Base-by-base conservation (phyloP, 768 basidiomycete genomes). In the Agrocybe chaxingu region DNA sequence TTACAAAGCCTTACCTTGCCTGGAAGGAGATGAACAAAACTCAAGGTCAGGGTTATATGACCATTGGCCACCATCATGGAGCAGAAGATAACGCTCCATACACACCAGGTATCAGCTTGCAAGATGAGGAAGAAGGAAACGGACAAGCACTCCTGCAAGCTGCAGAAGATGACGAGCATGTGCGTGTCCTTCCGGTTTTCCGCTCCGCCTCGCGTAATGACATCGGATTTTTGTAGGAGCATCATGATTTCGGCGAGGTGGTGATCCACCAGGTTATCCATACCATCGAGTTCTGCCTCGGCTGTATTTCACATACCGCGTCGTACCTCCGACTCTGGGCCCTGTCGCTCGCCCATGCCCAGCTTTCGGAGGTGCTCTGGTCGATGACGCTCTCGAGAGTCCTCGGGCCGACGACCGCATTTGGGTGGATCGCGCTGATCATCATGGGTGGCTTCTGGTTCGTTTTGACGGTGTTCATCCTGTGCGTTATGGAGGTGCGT, bases 251-350 rank as follows among this genome's bases (percentile, higher is more conserved):
- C 68, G 76, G 93, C 63, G 97, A 99, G 68, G 82, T 97, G 51
- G 82, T 97, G 18, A 90, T 98, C 52, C 96, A 99, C 70, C 97
- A 99, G 68, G 77, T 97, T 54, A 99, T 99, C 62, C 97, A 98
- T 70, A 96, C 94, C 19, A 98, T 99, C 69, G 97, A 99, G 72
- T 99, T 98, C 71, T 99, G 97, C 66, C 83, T 99, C 32, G 97
- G 96, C 6, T 98, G 96, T 68, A 98, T 98, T 62, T 98, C 96
- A 56, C 96, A 98, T 68, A 98, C 96, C 1, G 92, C 92, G 9
- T 92, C 89, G 11, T 92, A 91, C 69, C 81, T 93, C 42, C 89
- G 96, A 65, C 77, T 99, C 35, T 98, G 96, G 96, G 97, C 97
- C 13, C 80, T 99, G 6, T 99, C 97, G 19, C 80, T 99, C 45